Base-by-base conservation (phyloP, 2,329 filamentous ascomycete species). In the Pyrenophora teres region DNA sequence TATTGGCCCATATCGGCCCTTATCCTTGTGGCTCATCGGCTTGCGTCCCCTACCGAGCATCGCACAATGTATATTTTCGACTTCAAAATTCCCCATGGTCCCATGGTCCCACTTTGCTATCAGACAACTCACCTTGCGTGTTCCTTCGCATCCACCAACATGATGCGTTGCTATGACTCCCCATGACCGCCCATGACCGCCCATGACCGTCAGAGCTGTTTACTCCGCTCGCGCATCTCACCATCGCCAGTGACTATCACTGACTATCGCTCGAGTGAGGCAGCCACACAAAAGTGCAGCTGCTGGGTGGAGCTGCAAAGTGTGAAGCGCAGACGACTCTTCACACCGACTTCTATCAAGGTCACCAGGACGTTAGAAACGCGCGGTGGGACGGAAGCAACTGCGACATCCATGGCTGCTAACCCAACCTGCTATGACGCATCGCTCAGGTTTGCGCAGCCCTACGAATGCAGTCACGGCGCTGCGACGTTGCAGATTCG, bases 91-190 rank as follows among this genome's bases (percentile, higher is more conserved):
- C 56, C 51, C 48, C 43, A 54, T 56, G 53, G 56, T 54, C 51
- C 48, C 43, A 54, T 56, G 53, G 56, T 54, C 56, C 63, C 63
- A 64, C 63, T 59, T 54, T 44, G 52, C 53, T 62, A 68, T 68
- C 64, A 62, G 69, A 69, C 70, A 73, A 68, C 70, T 71, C 70
- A 72, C 57, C 69, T 60, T 72, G 69, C 70, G 67, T 68, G 55
- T 65, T 57, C 54, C 57, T 60, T 52, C 56, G 52, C 59, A 57
- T 56, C 52, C 52, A 53, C 50, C 46, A 49, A 13, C 50, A 50
- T 53, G 40, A 44, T 57, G 55, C 61, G 45, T 59, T 62, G 50
- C 64, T 65, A 63, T 67, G 64, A 64, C 64, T 67, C 64, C 59
- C 63, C 62, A 51, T 37, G 40, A 49, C 56, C 47, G 44, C 59